Base-by-base conservation (phyloP, 2,329 filamentous ascomycete genomes). In the Exophiala alcalophila region DNA sequence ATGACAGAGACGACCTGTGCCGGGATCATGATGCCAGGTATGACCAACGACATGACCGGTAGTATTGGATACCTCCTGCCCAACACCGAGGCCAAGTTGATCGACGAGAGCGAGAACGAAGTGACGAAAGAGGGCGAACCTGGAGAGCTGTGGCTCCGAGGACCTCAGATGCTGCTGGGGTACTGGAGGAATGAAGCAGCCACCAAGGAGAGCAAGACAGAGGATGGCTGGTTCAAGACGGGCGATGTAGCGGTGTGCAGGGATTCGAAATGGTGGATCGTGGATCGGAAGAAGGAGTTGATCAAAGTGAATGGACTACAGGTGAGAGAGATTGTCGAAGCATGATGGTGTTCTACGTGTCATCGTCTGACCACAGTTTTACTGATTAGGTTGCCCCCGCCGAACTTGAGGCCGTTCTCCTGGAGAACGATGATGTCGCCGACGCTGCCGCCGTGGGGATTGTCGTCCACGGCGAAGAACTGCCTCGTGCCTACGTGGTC, bases 161-260 rank as follows among this genome's bases (percentile, higher is more conserved):
- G 61, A 3, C 55, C 61, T 1, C 64, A 65, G 5, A 38, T 69
- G 2, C 53, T 68, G n/a, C 53, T 55, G 20, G 59, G 59, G 23
- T 70, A 70, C 57, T 64, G 60, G 45, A 60, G 61, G 21, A 61
- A 62, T n/a, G 51, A 53, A 3, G 56, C 64, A 24, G 65, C 65
- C 20, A 61, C 60, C 33, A 44, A 25, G 26, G 48, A 51, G 60
- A 92, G 88, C n/a, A 42, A 47, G 19, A 50, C 49, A 5, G 72
- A 81, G 1, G 81, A 89, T 54, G 73, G 73, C 8, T 91, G 87
- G 80, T 80, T 94, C 73, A 78, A 77, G 29, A 95, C 90, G 0
- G 90, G 90, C 4, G 90, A 95, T 57, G 86, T 94, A 60, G 87
- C 83, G 0, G 69, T 91, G 3, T 69, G 92, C 5, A 74, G 75